Conservation (phyloP, 2,329 filamentous ascomycete species). For the Verticillium albo-atrum region DNA sequence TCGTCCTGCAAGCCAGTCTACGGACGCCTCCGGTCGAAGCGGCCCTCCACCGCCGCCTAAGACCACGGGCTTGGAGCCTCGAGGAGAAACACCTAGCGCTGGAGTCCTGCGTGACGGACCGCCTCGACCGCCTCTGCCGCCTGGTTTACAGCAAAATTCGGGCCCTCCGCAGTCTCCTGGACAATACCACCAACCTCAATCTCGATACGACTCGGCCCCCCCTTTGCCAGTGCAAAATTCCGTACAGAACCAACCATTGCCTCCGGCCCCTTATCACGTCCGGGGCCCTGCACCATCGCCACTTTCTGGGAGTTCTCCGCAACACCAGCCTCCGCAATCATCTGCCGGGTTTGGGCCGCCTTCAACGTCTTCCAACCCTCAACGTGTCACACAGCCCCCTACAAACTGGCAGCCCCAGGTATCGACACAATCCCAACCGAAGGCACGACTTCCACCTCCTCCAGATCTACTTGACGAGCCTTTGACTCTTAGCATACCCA, state of each 20-base stretch:
- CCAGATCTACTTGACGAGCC: slow-evolving; percentile 56
- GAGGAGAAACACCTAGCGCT: slow-evolving; percentile 15
- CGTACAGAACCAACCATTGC: slow-evolving; percentile 13
- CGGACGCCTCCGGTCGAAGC: slow-evolving; percentile 27
- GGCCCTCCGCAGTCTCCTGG: slow-evolving; percentile 1
- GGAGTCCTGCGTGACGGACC: slow-evolving; percentile 14
- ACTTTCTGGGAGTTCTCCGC: slow-evolving; percentile 6
- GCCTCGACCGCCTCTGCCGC: slow-evolving; percentile 23
- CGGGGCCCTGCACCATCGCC: slow-evolving; percentile 15
- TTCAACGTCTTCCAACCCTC: neutral
- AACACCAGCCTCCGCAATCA: slow-evolving; percentile 9
- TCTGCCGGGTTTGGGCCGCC: neutral
- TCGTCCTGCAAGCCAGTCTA: slow-evolving; percentile 26
- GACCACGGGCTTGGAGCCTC: slow-evolving; percentile 28
- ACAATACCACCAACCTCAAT: slow-evolving; percentile 16
- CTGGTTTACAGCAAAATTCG: slow-evolving; percentile 12
- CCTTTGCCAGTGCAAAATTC: slow-evolving; percentile 23
- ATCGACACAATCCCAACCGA: slow-evolving; percentile 20
- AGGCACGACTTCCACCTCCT: slow-evolving; percentile 35
- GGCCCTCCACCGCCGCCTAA: slow-evolving; percentile 51
- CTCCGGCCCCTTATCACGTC: slow-evolving; percentile 33
- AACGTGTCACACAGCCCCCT: slow-evolving; percentile 3
- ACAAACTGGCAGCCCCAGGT: slow-evolving; percentile 14
- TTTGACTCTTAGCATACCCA: slow-evolving; percentile 44
- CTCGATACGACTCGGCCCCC: slow-evolving; percentile 44